These are phyloP conservation scores for Moelleriella libera DNA, from an alignment of 2,329 filamentous ascomycete genomes.

Conservation along the genomic window DNA sequence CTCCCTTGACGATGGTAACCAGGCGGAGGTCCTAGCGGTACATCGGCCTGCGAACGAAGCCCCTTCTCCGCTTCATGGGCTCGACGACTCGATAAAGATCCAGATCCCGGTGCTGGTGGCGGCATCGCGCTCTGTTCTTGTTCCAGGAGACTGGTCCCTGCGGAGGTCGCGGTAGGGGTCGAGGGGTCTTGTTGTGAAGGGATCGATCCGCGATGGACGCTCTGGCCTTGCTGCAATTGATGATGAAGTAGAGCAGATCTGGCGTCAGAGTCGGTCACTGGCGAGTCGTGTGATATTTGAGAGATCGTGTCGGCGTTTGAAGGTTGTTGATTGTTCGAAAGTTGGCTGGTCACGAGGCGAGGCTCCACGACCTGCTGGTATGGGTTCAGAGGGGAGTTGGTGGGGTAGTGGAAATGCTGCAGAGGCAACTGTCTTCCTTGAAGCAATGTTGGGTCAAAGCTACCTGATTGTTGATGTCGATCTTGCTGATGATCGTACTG, in stretches of 20 bases:
- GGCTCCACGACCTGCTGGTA: conserved; percentile 23
- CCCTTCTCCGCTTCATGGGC: conserved; percentile 34
- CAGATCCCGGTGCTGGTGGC: conserved; percentile 19
- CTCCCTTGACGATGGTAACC: conserved; percentile 40
- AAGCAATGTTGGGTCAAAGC: conserved; percentile 11
- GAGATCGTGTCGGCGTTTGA: conserved; percentile 46
- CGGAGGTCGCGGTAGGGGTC: neutral
- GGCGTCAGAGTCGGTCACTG: conserved; percentile 33
- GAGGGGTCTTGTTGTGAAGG: conserved; percentile 17
- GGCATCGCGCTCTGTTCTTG: conserved; percentile 30
- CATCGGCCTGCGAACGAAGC: conserved; percentile 26
- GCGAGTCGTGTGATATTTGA: conserved; percentile 48
- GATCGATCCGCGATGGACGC: too few species aligned
- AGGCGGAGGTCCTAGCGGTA: conserved; percentile 31
- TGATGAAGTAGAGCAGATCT: conserved; percentile 26
- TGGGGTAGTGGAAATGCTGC: conserved; percentile 10
- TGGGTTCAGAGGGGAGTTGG: conserved; percentile 6
- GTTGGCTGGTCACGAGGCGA: conserved; percentile 19
- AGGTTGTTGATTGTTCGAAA: conserved; percentile 17
- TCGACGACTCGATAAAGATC: conserved; percentile 28
- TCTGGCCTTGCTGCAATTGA: conserved; percentile 26
- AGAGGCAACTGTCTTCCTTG: conserved; percentile 18
- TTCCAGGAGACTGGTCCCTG: conserved; percentile 2
- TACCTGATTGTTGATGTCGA: conserved; percentile 20
- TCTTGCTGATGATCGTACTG: conserved; percentile 9